These are phyloP conservation scores for Schizosaccharomyces japonicus DNA, from an alignment of 805 yeast genomes.

Conservation along the genomic window DNA sequence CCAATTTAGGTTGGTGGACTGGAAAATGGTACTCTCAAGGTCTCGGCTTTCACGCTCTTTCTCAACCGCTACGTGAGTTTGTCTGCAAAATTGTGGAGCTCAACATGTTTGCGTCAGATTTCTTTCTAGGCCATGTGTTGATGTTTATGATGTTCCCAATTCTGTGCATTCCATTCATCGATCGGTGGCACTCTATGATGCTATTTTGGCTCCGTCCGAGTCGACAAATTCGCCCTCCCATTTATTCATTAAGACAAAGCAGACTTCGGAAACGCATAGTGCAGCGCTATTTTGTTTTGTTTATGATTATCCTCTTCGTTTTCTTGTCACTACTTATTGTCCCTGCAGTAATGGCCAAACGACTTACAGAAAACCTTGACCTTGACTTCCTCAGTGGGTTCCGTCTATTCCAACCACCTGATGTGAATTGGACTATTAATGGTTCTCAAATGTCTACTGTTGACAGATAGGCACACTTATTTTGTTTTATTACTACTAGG, in stretches of 20 bases:
- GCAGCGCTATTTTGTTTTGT: constrained; percentile 67
- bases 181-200: constrained; percentile 95
- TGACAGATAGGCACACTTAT: no score
- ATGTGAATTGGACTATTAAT: not conserved
- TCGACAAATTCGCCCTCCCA: constrained; percentile 92
- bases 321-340: constrained; percentile 64
- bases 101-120: constrained; percentile 93
- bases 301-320: constrained; percentile 40
- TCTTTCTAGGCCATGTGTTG: constrained; percentile 71
- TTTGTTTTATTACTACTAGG: no score
- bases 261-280: constrained; percentile 94
- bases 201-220: constrained; percentile 96
- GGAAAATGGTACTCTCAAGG: constrained; percentile 97
- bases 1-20: constrained; percentile 98
- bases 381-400: not conserved
- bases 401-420: not conserved
- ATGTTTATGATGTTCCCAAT: constrained; percentile 77
- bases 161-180: constrained; percentile 62
- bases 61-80: constrained; percentile 91
- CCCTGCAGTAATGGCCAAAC: constrained; percentile 64
- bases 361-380: not conserved
- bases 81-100: constrained; percentile 79
- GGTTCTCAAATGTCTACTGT: not conserved
- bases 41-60: constrained; percentile 76
- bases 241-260: constrained; percentile 86